These are phyloP conservation scores for Ramicandelaber brevisporus DNA, from an alignment of 192 early-diverging fungal species.

Conservation along the genomic window DNA sequence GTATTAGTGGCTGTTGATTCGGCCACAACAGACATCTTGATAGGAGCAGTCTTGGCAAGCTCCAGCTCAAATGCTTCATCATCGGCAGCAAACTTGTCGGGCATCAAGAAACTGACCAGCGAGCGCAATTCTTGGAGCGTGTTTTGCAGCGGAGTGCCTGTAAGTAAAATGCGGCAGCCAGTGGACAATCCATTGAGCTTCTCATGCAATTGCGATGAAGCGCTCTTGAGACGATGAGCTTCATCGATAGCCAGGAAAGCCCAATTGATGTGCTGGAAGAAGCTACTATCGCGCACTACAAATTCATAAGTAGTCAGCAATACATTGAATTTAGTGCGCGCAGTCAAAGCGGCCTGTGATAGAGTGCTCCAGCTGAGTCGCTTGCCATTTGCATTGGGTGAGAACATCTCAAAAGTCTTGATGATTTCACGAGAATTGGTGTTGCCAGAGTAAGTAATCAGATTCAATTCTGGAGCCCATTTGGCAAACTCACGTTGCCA, in stretches of 20 bases:
- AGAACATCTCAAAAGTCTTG: conserved; percentile 84
- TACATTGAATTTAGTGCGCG: conserved; percentile 63
- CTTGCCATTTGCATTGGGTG: conserved; percentile 10
- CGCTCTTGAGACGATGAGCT: conserved; percentile 93
- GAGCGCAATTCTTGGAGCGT: conserved; percentile 81
- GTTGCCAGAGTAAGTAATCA: conserved; percentile 74
- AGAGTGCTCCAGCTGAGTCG: too few relatives aligned
- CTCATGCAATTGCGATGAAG: conserved; percentile 82
- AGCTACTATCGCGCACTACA: conserved; percentile 67
- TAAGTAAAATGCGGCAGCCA: conserved; percentile 78
- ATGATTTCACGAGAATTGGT: conserved; percentile 54
- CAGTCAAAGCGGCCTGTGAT: too few relatives aligned
- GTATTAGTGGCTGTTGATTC: too few relatives aligned
- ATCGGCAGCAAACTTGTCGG: conserved; percentile 58
- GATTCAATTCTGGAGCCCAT: conserved; percentile 90
- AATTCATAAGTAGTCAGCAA: conserved; percentile 90
- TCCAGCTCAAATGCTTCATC: conserved; percentile 56
- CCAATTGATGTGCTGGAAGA: conserved; percentile 70
- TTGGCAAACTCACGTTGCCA: conserved; percentile 91
- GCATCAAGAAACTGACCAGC: conserved; percentile 81
- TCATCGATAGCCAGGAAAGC: conserved; percentile 88
- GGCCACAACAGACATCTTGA: too few relatives aligned
- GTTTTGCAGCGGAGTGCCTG: conserved; percentile 98
- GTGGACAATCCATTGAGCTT: conserved; percentile 68
- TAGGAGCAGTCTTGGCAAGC: too few relatives aligned